These are phyloP conservation scores for Vararia minispora DNA, from an alignment of 768 basidiomycete genomes.

Conservation along the genomic window DNA sequence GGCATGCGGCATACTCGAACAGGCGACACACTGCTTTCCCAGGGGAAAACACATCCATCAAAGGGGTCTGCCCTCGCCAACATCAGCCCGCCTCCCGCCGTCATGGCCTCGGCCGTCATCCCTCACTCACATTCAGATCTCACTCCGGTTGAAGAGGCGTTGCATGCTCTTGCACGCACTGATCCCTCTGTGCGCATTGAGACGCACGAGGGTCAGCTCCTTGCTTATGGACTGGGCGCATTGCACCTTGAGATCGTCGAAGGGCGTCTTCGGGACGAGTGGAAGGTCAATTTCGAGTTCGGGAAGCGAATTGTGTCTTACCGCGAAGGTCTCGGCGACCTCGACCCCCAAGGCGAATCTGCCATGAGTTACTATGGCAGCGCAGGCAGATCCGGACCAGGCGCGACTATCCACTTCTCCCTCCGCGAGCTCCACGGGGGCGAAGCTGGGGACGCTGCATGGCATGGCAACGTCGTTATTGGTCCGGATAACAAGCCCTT, in stretches of 20 bases:
- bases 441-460: conserved; percentile 54
- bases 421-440: conserved; percentile 41
- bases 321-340: conserved; percentile 43
- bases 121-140: conserved; percentile 74
- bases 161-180: conserved; percentile 64
- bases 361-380: no score
- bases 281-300: conserved; percentile 67
- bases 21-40: conserved; percentile 71
- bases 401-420: conserved; percentile 43
- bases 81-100: conserved; percentile 69
- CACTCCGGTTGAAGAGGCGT: conserved; percentile 64
- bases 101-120: conserved; percentile 76
- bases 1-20: conserved; percentile 79
- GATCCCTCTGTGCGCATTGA: conserved; percentile 84
- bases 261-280: conserved; percentile 70
- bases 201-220: conserved; percentile 69
- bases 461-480: conserved; percentile 71
- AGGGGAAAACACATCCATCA: conserved; percentile 24
- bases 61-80: conserved; percentile 37
- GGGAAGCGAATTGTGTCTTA: conserved; percentile 73
- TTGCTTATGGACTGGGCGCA: conserved; percentile 76
- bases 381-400: no score
- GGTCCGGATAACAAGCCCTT: conserved; percentile 40
- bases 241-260: conserved; percentile 87
- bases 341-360: conserved; percentile 32